These are phyloP conservation scores for Calonectria montana DNA, from an alignment of 2,329 filamentous ascomycete species.

Conservation along the genomic window DNA sequence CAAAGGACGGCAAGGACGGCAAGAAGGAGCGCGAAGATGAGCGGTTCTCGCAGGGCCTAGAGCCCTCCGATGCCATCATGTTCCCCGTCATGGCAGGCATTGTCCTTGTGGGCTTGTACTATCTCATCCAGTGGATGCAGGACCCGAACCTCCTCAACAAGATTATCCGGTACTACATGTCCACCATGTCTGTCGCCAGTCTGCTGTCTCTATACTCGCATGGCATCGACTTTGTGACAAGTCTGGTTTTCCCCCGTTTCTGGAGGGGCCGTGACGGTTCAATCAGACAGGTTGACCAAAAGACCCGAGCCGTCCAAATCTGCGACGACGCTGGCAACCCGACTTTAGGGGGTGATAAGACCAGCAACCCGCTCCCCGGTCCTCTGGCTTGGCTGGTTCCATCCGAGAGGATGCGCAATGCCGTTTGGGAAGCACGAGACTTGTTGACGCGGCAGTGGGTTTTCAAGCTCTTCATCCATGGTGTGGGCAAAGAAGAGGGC, in stretches of 20 bases:
- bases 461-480: slow-evolving; percentile 62
- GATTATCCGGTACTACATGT: slow-evolving; percentile 86
- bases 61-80: slow-evolving; percentile 82
- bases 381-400: slow-evolving; percentile 48
- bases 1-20: slow-evolving; percentile 58
- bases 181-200: slow-evolving; percentile 81
- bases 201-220: slow-evolving; percentile 82
- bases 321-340: slow-evolving; percentile 50
- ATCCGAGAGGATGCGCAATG: slow-evolving; percentile 37
- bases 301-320: slow-evolving; percentile 50
- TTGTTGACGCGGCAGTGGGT: slow-evolving; percentile 65
- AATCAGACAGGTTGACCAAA: slow-evolving; percentile 60
- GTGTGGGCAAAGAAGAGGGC: slow-evolving; percentile 58
- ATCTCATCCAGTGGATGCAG: slow-evolving; percentile 88
- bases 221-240: slow-evolving; percentile 69
- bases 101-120: slow-evolving; percentile 82
- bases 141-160: slow-evolving; percentile 86
- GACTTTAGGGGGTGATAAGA: slow-evolving; percentile 33
- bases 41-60: slow-evolving; percentile 61
- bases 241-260: slow-evolving; percentile 78
- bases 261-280: slow-evolving; percentile 64
- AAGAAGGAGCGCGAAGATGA: slow-evolving; percentile 63
- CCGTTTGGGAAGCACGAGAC: slow-evolving; percentile 62
- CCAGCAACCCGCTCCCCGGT: slow-evolving; percentile 46
- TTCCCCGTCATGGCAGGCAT: slow-evolving; percentile 83